phyloP scores from a whole-genome alignment of 2,329 filamentous ascomycete species.

The Ophiostoma sp. region DNA sequence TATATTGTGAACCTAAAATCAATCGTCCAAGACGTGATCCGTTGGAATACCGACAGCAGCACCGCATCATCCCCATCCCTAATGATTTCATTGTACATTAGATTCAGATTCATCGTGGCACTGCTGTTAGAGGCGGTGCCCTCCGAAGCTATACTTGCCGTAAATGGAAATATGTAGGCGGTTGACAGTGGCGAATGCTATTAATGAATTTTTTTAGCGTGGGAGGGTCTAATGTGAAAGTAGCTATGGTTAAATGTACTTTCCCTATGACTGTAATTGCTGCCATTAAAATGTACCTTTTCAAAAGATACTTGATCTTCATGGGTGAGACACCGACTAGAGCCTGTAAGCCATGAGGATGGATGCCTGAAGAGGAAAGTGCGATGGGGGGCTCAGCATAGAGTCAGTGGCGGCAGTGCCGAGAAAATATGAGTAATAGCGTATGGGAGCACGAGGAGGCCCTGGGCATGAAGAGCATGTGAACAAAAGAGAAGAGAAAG shows the following conservation, averaged over 20 bases:
- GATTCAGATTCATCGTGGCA: neutral
- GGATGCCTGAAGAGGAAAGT: neutral
- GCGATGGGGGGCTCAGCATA: neutral
- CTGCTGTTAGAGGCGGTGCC: constrained; percentile 1
- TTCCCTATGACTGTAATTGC: neutral
- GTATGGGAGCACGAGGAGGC: neutral
- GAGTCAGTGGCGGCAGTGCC: neutral
- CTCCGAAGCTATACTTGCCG: constrained; percentile 12
- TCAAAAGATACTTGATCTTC: constrained; percentile 4
- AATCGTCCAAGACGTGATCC: neutral
- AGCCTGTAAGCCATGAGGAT: constrained; percentile 3
- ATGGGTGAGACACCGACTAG: neutral
- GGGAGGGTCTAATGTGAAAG: neutral
- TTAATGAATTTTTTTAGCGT: constrained; percentile 9
- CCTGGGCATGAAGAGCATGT: neutral
- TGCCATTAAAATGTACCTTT: neutral
- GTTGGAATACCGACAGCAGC: neutral
- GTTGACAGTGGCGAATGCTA: constrained; percentile 16
- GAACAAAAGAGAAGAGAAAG: neutral
- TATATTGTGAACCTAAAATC: too few relatives aligned
- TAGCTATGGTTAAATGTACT: neutral
- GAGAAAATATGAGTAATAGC: neutral
- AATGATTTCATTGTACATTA: constrained; percentile 4
- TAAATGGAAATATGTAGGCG: neutral
- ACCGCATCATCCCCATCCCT: neutral